These are phyloP conservation scores for Poa pratensis DNA, from an alignment of 176 grass and related monocot species.

Conservation along the genomic window DNA sequence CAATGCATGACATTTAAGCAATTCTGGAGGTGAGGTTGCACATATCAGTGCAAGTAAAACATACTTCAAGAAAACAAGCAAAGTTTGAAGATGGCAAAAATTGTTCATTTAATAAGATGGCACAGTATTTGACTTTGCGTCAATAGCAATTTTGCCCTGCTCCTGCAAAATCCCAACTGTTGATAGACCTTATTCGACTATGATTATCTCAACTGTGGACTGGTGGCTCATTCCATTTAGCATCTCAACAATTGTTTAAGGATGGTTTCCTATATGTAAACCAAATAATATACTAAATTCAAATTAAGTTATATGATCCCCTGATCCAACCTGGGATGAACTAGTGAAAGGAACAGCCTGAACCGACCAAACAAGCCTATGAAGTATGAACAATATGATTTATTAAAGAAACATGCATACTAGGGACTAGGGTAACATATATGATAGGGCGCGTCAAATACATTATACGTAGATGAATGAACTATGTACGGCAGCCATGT, in stretches of 20 bases:
- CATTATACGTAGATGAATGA: slow-evolving; percentile 9
- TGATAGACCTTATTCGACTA: background rate
- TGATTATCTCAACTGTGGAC: background rate
- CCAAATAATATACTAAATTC: background rate
- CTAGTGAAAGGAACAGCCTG: slow-evolving; percentile 17
- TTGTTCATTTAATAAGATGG: background rate
- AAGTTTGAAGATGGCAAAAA: background rate
- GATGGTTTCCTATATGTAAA: slow-evolving; percentile 14
- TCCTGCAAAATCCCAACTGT: background rate
- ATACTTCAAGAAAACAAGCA: slow-evolving; percentile 5
- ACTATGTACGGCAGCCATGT: slow-evolving; percentile 1
- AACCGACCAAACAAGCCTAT: background rate
- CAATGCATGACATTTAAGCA: slow-evolving; percentile 41
- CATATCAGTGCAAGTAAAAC: slow-evolving; percentile 9
- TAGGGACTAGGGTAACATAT: slow-evolving; percentile 6
- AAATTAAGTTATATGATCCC: background rate
- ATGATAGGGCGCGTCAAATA: background rate
- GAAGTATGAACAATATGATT: background rate
- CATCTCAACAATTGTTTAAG: background rate
- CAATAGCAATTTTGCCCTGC: background rate
- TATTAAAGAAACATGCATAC: slow-evolving; percentile 7
- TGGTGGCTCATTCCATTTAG: background rate
- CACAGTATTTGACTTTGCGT: background rate
- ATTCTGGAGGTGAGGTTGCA: slow-evolving; percentile 33
- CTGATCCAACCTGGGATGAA: background rate